Percentiles rank a stretch among this genome's conserved stretches.
Conservation (phyloP, 1,284 basidiomycete genomes). For the Moesziomyces parantarcticus region DNA sequence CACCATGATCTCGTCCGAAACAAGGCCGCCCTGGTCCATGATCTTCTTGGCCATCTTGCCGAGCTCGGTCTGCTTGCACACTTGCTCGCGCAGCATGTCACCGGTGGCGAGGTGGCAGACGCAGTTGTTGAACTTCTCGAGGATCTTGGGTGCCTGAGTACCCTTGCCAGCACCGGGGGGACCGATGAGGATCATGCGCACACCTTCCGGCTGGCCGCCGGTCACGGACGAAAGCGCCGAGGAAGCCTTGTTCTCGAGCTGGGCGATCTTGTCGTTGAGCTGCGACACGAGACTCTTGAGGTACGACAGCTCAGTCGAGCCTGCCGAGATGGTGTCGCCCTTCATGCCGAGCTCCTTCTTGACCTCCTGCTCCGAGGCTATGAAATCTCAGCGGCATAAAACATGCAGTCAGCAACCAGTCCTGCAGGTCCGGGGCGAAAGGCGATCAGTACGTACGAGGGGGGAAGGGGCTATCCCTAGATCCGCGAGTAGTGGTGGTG, state of each 20-base stretch:
- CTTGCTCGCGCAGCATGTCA: slow-evolving; percentile 97
- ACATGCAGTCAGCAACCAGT: slow-evolving; percentile 8
- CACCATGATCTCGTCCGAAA: slow-evolving; percentile 96
- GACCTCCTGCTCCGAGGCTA: slow-evolving; percentile 38
- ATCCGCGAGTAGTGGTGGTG: slow-evolving; percentile 47
- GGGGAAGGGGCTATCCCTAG: slow-evolving; percentile 50
- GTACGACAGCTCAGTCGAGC: slow-evolving; percentile 58
- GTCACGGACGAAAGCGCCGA: slow-evolving; percentile 34
- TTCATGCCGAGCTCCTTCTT: slow-evolving; percentile 47
- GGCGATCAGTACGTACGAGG: slow-evolving; percentile 23
- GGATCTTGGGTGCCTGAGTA: slow-evolving; percentile 93
- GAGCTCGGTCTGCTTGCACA: slow-evolving; percentile 84
- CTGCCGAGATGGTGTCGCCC: slow-evolving; percentile 36
- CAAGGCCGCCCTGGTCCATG: slow-evolving; percentile 88
- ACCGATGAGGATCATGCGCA: slow-evolving; percentile 88
- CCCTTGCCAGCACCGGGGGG: slow-evolving; percentile 99
- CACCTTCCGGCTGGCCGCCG: slow-evolving; percentile 40
- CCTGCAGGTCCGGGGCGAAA: not conserved
- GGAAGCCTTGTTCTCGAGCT: slow-evolving; percentile 49
- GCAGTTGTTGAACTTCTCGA: slow-evolving; percentile 81
- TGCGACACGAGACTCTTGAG: slow-evolving; percentile 65
- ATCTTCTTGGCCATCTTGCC: slow-evolving; percentile 95
- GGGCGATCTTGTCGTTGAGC: slow-evolving; percentile 62
- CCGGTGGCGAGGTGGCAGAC: slow-evolving; percentile 98
- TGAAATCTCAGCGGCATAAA: not conserved